These are phyloP conservation scores for Eucalyptus virginea DNA, from an alignment of 345 rosid species.

Conservation along the genomic window DNA sequence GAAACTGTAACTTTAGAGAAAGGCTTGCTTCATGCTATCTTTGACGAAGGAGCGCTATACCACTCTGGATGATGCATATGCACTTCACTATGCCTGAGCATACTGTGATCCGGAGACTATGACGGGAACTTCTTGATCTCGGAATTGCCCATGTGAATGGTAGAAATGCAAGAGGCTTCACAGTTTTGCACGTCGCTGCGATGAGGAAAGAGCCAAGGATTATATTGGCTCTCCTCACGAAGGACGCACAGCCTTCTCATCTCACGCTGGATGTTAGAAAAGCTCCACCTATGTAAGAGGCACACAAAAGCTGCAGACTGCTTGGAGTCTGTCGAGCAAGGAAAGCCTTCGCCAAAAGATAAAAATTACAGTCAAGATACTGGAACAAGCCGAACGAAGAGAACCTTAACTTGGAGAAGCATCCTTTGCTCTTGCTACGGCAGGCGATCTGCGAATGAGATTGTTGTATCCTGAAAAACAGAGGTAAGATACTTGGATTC, in stretches of 20 bases:
- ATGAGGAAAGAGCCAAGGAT: conserved; percentile 69
- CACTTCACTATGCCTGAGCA: conserved; percentile 73
- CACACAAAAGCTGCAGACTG: conserved; percentile 49
- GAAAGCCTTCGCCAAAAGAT: conserved; percentile 47
- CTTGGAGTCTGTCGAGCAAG: conserved; percentile 31
- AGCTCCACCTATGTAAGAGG: conserved; percentile 55
- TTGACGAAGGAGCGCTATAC: conserved; percentile 53
- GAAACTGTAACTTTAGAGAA: conserved; percentile 49
- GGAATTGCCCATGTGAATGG: conserved; percentile 56
- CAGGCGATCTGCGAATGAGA: conserved; percentile 60
- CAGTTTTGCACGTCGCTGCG: conserved; percentile 73
- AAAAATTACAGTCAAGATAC: conserved; percentile 61
- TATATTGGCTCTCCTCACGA: conserved; percentile 53
- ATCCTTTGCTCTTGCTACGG: conserved; percentile 49
- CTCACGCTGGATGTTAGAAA: conserved; percentile 64
- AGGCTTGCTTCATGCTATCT: conserved; percentile 35
- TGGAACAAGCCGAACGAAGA: conserved; percentile 59
- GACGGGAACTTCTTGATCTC: conserved; percentile 60
- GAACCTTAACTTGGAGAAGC: conserved; percentile 50
- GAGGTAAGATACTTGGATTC: conserved; percentile 33
- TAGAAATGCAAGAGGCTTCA: conserved; percentile 52
- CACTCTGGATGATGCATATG: conserved; percentile 55
- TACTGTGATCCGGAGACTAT: conserved; percentile 68
- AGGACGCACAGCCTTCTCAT: conserved; percentile 63
- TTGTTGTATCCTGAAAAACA: conserved; percentile 65